Conservation (phyloP, 2,329 filamentous ascomycete genomes). For the Aspergillus pseudoterreus region DNA sequence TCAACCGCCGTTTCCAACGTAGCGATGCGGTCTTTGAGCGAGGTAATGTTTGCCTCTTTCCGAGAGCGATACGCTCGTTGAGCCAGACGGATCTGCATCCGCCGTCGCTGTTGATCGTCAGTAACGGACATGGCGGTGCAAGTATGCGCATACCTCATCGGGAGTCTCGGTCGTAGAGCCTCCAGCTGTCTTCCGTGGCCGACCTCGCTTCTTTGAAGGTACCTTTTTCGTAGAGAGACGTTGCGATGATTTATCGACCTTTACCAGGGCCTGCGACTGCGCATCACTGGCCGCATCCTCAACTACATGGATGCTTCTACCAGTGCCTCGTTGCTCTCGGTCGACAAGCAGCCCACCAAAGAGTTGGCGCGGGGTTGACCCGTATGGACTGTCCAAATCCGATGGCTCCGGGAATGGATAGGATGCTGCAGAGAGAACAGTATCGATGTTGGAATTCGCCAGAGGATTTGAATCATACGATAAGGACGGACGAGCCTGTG, state of each 20-base stretch:
- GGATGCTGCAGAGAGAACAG: conserved; percentile 17
- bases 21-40: conserved; percentile 16
- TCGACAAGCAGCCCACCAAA: conserved; percentile 5
- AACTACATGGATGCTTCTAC: not conserved
- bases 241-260: not conserved
- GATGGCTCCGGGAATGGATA: conserved; percentile 15
- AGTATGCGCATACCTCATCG: conserved; percentile 14
- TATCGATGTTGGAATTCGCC: conserved; percentile 9
- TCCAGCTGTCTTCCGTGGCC: conserved; percentile 15
- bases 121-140: not conserved
- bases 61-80: conserved; percentile 25
- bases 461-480: not conserved
- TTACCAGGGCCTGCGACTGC: not conserved
- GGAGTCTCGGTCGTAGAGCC: conserved; percentile 10
- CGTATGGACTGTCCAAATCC: not conserved
- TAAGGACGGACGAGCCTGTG: conserved; percentile 3
- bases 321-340: not conserved
- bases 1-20: conserved; percentile 18
- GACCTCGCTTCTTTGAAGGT: conserved; percentile 16
- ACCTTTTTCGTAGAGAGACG: not conserved
- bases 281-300: too few species aligned
- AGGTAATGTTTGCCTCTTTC: conserved; percentile 19
- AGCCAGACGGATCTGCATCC: conserved; percentile 23
- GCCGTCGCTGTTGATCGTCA: conserved; percentile 15
- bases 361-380: not conserved